Percentiles rank a stretch among this genome's conserved stretches.
Conservation (phyloP, 192 early-diverging fungal species). For the Pilobolus umbonatus region DNA sequence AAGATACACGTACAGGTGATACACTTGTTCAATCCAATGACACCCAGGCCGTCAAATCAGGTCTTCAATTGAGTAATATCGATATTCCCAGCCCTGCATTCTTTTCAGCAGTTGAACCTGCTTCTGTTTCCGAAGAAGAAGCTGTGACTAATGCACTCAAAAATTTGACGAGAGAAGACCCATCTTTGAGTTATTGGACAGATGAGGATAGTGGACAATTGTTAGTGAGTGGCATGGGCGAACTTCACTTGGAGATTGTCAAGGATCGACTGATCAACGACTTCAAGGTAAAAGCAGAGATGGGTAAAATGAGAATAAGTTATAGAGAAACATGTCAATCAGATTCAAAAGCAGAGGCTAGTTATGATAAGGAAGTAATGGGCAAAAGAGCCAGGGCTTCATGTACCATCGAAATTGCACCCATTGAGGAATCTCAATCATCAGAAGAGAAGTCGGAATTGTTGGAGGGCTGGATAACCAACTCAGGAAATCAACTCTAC, state of each 20-base stretch:
- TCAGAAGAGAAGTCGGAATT: conserved; percentile 3
- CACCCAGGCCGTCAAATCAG: conserved; percentile 27
- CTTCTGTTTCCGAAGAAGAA: conserved; percentile 71
- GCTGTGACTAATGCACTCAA: conserved; percentile 67
- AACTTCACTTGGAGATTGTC: conserved; percentile 89
- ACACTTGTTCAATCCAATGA: conserved; percentile 65
- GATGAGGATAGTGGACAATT: conserved; percentile 88
- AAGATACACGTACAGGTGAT: conserved; percentile 83
- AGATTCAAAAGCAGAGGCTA: conserved; percentile 27
- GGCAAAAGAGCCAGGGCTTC: conserved; percentile 60
- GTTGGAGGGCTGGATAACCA: conserved; percentile 13
- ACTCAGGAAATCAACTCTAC: conserved; percentile 41
- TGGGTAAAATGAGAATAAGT: conserved; percentile 82
- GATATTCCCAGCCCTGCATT: conserved; percentile 85
- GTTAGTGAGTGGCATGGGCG: conserved; percentile 89
- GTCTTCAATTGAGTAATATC: conserved; percentile 65
- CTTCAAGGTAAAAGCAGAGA: conserved; percentile 69
- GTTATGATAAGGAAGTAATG: conserved; percentile 68
- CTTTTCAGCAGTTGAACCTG: conserved; percentile 71
- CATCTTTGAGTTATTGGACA: conserved; percentile 65
- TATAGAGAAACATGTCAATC: conserved; percentile 74
- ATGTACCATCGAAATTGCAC: conserved; percentile 51
- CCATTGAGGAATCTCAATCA: conserved; percentile 40
- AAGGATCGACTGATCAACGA: conserved; percentile 78
- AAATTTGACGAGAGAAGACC: conserved; percentile 81